These are phyloP conservation scores for Globisporangium viniferum DNA, from an alignment of 352 stramenopile genomes.

Conservation along the genomic window DNA sequence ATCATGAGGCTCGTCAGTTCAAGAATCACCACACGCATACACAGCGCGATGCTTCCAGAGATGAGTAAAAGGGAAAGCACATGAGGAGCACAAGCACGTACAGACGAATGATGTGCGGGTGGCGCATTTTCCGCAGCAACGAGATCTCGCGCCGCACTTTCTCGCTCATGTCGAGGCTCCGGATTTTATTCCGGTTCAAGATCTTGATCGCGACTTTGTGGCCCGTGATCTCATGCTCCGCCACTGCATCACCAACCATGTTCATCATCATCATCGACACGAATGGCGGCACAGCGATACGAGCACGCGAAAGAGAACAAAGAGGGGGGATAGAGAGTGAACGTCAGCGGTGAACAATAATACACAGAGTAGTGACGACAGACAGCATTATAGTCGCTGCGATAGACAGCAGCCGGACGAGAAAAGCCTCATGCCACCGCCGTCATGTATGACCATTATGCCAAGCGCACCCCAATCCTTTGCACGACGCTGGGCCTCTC, in stretches of 20 bases:
- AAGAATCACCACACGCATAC: background rate
- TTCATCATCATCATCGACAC: background rate
- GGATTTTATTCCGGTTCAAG: conserved; percentile 99
- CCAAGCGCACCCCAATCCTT: background rate
- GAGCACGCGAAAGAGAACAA: background rate
- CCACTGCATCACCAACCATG: conserved; percentile 61
- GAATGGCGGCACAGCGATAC: background rate
- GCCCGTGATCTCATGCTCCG: conserved; percentile 96
- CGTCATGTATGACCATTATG: background rate
- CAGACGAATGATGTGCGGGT: conserved; percentile 99
- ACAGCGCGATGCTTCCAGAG: background rate
- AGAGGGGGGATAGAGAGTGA: background rate
- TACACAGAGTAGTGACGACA: background rate
- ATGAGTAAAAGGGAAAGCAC: background rate
- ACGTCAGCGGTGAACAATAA: conserved; percentile 7
- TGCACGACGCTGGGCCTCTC: background rate
- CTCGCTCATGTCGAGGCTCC: conserved; percentile 98
- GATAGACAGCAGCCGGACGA: background rate
- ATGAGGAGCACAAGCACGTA: conserved; percentile 38
- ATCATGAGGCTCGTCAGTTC: background rate
- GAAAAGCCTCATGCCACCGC: background rate
- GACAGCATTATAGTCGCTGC: background rate
- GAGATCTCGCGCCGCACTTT: conserved; percentile 99
- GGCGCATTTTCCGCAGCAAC: conserved; percentile 97
- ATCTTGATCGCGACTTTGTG: conserved; percentile 99